Evolutionary conservation across 805 yeast genomes (phyloP), one percentile per base, ranked within the genome.

Genomic region (Nakazawaea siamensis): DNA sequence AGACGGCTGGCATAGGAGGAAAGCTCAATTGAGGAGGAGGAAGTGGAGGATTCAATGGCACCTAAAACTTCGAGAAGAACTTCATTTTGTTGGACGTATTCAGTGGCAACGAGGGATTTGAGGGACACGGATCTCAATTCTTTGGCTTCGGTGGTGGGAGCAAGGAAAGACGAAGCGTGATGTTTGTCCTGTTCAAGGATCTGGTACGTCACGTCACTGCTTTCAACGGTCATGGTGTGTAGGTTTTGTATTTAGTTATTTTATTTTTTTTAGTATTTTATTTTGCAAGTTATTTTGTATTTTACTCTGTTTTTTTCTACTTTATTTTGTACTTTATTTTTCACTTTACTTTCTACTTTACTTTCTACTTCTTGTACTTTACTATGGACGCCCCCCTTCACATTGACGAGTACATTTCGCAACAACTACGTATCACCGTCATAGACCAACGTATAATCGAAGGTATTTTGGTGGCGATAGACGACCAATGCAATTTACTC

Each of bases 381-480:
- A n/a, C n/a, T n/a, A n/a, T n/a, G n/a, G n/a, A n/a, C n/a, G n/a
- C n/a, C n/a, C n/a, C n/a, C n/a, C n/a, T n/a, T n/a, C n/a, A n/a
- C n/a, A n/a, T n/a, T n/a, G 10, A 20, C 3, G 56, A 66, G 20
- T 50, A 57, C 17, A 53, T 67, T 4, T 55, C 62, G 0, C 49
- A 56, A 19, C 49, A 50, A 3, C 51, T 48, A 39, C 37, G 43
- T 16, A 33, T 58, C 8, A 31, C 46, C 5, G 47, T 57, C 12
- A 39, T 18, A 5, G 62, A 60, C 28, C 58, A 59, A 1, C 41
- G 71, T 16, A 29, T 41, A 1, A 37, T 67, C 9, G 39, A 42
- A 6, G 73, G 73, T 0, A 44, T 49, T 4, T 45, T 68, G 11
- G 58, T 66, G 10, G 66, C 73, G 1, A 46, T 63, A 3, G 73